Evolutionary conservation across 495 filamentous ascomycete genomes (phyloP).

Genomic region (Hypoxylon lienhwacheense): DNA sequence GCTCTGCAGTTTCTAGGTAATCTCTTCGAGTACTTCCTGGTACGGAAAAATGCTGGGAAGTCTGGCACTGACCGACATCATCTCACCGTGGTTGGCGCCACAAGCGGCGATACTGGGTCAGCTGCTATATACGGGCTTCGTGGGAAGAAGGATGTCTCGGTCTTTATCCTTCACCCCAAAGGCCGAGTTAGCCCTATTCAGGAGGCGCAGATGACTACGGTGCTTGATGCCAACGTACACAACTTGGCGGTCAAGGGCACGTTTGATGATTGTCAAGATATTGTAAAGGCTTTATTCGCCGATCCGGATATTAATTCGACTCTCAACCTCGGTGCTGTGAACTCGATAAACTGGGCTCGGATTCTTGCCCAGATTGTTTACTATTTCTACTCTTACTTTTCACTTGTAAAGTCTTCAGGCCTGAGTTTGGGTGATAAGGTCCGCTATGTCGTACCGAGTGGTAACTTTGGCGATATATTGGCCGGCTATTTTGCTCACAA

Average conservation of each 20-base stretch:
- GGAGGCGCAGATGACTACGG: conserved; percentile 93
- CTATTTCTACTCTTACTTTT: conserved; percentile 90
- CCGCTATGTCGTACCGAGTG: conserved; percentile 82
- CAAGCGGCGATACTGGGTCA: conserved; percentile 90
- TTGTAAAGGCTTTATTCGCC: conserved; percentile 88
- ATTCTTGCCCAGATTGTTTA: conserved; percentile 94
- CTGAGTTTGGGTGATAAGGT: conserved; percentile 61
- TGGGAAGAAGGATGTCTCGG: conserved; percentile 93
- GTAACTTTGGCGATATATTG: conserved; percentile 96
- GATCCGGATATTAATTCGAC: conserved; percentile 73
- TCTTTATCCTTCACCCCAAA: conserved; percentile 86
- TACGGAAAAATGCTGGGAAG: conserved; percentile 77
- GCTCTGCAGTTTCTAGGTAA: conserved; percentile 92
- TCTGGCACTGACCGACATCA: conserved; percentile 74
- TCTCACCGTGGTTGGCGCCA: conserved; percentile 87
- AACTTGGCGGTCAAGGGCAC: conserved; percentile 82
- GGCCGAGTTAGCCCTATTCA: conserved; percentile 84
- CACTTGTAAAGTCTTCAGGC: conserved; percentile 59
- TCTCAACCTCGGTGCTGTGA: conserved; percentile 80
- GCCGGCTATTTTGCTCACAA: conserved; percentile 88
- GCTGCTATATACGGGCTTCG: conserved; percentile 96
- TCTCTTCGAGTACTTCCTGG: conserved; percentile 93
- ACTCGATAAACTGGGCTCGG: conserved; percentile 87
- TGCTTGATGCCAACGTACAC: conserved; percentile 84
- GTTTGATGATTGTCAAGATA: conserved; percentile 96